phyloP scores from a whole-genome alignment of 192 early-diverging fungal genomes.

The Coemansia sp. region DNA sequence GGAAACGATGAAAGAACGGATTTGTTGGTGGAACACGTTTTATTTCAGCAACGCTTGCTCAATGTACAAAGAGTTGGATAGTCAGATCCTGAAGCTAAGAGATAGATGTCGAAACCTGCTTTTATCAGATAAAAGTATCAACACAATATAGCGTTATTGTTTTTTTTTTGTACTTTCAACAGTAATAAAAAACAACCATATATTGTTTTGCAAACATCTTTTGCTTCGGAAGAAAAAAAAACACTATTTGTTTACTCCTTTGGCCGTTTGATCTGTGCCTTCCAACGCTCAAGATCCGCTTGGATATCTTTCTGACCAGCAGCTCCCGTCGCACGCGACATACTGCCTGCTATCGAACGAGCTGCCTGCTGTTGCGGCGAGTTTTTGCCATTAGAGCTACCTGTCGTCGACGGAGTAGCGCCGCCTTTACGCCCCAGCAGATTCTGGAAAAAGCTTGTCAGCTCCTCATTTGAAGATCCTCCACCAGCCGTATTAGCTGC shows the following conservation, averaged over 20 bases:
- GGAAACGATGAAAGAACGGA: conserved; percentile 16
- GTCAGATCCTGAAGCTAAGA: not conserved
- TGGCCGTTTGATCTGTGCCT: conserved; percentile 44
- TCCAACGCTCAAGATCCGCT: conserved; percentile 50
- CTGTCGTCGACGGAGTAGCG: conserved; percentile 18
- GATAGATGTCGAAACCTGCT: not conserved
- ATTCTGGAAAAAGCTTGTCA: conserved; percentile 89
- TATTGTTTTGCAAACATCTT: not conserved
- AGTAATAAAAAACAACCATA: not conserved
- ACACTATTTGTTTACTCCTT: conserved; percentile 24
- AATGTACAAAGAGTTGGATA: not conserved
- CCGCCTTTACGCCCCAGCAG: conserved; percentile 67
- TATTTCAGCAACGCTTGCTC: not conserved
- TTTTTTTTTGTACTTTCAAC: not conserved
- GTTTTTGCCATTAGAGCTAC: conserved; percentile 34
- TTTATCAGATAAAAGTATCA: not conserved
- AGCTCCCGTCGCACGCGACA: conserved; percentile 23
- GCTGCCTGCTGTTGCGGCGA: conserved; percentile 38
- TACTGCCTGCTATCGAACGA: conserved; percentile 19
- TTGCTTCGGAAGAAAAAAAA: not conserved
- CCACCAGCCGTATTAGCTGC: conserved; percentile 1
- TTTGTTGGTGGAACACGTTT: conserved; percentile 22
- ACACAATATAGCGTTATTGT: not conserved
- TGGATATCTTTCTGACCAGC: conserved; percentile 38
- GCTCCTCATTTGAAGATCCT: conserved; percentile 69